Base-by-base conservation (phyloP, 2,329 filamentous ascomycete species). In the Zasmidium citrigriseum region DNA sequence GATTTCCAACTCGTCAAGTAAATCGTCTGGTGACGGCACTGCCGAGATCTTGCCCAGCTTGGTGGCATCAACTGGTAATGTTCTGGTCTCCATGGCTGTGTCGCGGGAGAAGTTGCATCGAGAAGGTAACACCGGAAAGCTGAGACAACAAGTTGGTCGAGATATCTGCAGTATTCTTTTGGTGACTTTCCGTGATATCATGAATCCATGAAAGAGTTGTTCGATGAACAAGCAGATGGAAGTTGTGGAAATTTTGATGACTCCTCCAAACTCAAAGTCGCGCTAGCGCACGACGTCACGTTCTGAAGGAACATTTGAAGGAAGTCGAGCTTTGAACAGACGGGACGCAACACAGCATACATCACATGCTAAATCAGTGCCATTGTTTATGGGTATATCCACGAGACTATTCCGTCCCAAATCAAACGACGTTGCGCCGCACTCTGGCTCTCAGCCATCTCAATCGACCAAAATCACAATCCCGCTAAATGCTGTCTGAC, bases 61-160 rank as follows among this genome's bases (percentile, higher is more conserved):
- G 18, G 69, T 66, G 3, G 76, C 70, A 57, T 79, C 72, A 16
- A 80, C 72, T 2, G 76, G 70, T 25, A 78, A 62, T 16, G 77
- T 74, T 5, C 66, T 52, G 12, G 78, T 79, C 27, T 74, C 66
- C 64, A 64, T 68, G 24, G 56, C 45, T 27, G 24, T 41, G 22
- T 7, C 18, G 14, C 5, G 34, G 18, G 4, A 4, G 7, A 4
- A n/a, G 4, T n/a, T 41, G 16, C 16, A 41, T 41, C 16, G n/a
- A n/a, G n/a, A n/a, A n/a, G n/a, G n/a, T n/a, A n/a, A n/a, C n/a
- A n/a, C n/a, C n/a, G n/a, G n/a, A n/a, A n/a, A n/a, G n/a, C n/a
- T n/a, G n/a, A n/a, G n/a, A n/a, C n/a, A n/a, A n/a, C n/a, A n/a
- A n/a, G n/a, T n/a, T n/a, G n/a, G n/a, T n/a, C n/a, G n/a, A n/a